Percentiles rank a stretch among this genome's conserved stretches.
phyloP scores from a whole-genome alignment of 148 eudicot genomes.

The Rhododendron williamsianum region DNA sequence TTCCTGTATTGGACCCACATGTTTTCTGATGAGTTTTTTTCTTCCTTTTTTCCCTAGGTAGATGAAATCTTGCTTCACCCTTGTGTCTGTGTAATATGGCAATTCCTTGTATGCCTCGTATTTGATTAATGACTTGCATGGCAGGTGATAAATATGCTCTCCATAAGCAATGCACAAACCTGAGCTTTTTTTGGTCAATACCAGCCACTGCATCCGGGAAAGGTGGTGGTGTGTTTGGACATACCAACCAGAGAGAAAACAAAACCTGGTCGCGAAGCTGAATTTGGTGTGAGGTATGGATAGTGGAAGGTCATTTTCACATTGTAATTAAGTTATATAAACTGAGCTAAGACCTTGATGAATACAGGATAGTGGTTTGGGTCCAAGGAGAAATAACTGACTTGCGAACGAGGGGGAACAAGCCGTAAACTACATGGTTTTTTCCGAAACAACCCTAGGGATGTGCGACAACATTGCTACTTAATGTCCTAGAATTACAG shows the following conservation, averaged over 20 bases:
- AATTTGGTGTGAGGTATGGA: constrained; percentile 76
- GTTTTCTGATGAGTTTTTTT: not conserved
- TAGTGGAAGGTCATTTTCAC: not conserved
- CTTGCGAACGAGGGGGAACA: not conserved
- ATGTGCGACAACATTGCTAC: no score
- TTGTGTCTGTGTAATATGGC: not conserved
- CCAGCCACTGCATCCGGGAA: constrained; percentile 50
- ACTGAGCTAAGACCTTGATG: not conserved
- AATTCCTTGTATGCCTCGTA: not conserved
- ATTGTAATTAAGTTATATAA: not conserved
- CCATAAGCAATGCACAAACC: constrained; percentile 46
- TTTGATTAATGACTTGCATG: not conserved
- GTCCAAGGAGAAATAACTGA: not conserved
- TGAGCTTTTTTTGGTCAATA: constrained; percentile 39
- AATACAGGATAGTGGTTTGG: not conserved
- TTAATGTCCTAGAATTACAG: no score
- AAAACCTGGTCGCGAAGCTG: constrained; percentile 81
- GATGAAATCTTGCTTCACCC: not conserved
- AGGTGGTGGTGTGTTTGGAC: constrained; percentile 73
- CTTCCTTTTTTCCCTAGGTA: not conserved
- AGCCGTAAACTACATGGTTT: not conserved
- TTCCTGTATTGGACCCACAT: not conserved
- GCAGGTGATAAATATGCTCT: constrained; percentile 60
- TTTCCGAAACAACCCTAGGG: no score
- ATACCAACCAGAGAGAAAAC: constrained; percentile 83